Base-by-base conservation (phyloP, 2,329 filamentous ascomycete genomes). In the Rhinocladiella similis region DNA sequence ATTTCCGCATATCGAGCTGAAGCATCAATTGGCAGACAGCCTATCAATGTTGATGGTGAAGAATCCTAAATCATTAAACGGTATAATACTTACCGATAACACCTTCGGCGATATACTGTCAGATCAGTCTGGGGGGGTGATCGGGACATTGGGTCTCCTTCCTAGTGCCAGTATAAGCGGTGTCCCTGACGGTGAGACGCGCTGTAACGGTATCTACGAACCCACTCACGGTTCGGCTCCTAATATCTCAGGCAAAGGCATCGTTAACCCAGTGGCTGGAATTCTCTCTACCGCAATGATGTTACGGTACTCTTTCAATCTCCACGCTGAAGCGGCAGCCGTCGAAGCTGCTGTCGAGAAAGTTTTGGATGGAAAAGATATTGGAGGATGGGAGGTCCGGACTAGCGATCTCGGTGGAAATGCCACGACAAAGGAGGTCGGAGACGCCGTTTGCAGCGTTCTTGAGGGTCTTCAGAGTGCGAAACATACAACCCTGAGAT, bases 21-120 rank as follows among this genome's bases (percentile, higher is more conserved):
- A 97, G 72, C 90, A 90, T 68, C 94, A 99, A 83, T 85, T 99
- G 65, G 88, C 97, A 67, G 94, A 99, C 84, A 97, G 97, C 84
- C 92, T 93, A 69, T 97, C 93, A 84, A 81, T 99, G 74, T 96
- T 96, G 85, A 96, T 97, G 84, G 90, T 95, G 67, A 96, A 91
- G 66, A 92, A 97, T 79, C 94, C 94, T 52, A 79, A 86, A 50
- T 91, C 92, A 56, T 99, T 97, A 86, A 97, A 96, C 82, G 64
- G 63, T 19, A 92, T 99, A 57, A 86, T 99, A 55, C 94, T 97
- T 77, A 88, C 87, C 81, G 94, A 94, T 76, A 99, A 99, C 84
- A 83, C 97, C 70, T 99, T 97, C 83, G 94, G 94, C 77, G 94
- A 97, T 80, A 99, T 99, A 83, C 85, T 99, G 65, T 97, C 93